Base-by-base conservation (phyloP, 2,329 filamentous ascomycete genomes). In the Fusarium pseudonygamai region DNA sequence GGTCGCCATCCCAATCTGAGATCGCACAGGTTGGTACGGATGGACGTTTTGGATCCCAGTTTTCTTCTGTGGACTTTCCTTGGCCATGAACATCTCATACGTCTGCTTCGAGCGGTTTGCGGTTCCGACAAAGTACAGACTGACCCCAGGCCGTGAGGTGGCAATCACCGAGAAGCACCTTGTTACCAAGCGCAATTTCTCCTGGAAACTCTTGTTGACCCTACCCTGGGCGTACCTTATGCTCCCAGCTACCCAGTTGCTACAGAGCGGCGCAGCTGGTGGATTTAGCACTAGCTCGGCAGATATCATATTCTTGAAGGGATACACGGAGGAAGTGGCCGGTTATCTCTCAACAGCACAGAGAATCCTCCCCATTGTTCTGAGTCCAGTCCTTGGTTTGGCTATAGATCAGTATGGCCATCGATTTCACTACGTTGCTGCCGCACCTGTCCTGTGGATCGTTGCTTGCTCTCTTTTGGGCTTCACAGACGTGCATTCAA, bases 401-500 rank as follows among this genome's bases (percentile, higher is more conserved):
- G 40, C 40, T 42, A 24, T 42, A 42, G 40, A 42, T 24, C 24
- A 4, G 8, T 42, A 42, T 42, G 40, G 40, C 22, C 40, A 42
- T 0, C 3, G 40, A 0, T 42, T 42, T 6, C 40, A 42, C 14
- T 11, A 24, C 4, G 40, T 42, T 24, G 5, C n/a, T 5, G 1
- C 8, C 15, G 40, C 40, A 0, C 40, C 40, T 1, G 4, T 42
- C 5, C 8, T 42, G 0, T 42, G 40, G 40, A 42, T 42, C 14
- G 24, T 42, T 11, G 40, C 40, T 7, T 42, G 40, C 15, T 42
- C 40, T 1, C 40, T 42, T 3, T 16, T 42, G 40, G 40, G 40
- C 14, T 42, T 42, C 40, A 24, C 40, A 42, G 11, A 42, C 14
- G 40, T 42, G 14, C 40, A 42, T 42, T 14, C 40, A 11, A 42